Conservation (phyloP, 140 eudicot genomes). For the Ambrosia hybrid region DNA sequence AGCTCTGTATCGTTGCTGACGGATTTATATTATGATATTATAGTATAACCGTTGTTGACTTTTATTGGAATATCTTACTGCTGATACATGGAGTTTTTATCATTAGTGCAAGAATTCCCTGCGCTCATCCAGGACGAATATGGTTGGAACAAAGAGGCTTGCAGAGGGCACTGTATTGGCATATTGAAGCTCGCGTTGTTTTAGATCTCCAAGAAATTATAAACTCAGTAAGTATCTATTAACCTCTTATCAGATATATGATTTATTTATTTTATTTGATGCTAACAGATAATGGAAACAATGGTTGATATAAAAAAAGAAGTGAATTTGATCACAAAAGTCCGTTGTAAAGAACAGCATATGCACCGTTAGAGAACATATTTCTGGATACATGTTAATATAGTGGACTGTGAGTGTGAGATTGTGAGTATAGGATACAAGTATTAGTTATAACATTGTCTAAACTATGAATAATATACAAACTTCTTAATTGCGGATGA, state of each 20-base stretch:
- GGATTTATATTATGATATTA: neutral
- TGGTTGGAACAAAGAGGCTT: constrained; percentile 98
- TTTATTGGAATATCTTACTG: too few relatives aligned
- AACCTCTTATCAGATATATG: neutral
- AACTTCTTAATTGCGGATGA: too few relatives aligned
- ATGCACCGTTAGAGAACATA: neutral
- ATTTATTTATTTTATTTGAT: neutral
- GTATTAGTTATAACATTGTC: too few relatives aligned
- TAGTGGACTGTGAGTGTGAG: neutral
- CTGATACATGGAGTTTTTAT: constrained; percentile 8
- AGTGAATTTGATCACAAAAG: neutral
- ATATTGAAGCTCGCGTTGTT: constrained; percentile 96
- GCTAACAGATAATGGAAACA: neutral
- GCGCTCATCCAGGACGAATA: constrained; percentile 89
- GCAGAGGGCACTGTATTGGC: constrained; percentile 93
- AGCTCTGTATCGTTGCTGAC: constrained; percentile 15
- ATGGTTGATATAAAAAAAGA: constrained; percentile 18
- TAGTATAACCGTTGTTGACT: neutral
- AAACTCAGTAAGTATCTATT: constrained; percentile 63
- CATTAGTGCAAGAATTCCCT: constrained; percentile 77
- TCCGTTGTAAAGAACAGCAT: neutral
- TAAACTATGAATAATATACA: too few relatives aligned
- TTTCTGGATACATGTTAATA: neutral
- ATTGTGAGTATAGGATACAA: too few relatives aligned
- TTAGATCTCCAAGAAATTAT: constrained; percentile 88